Conservation (phyloP, 2,329 filamentous ascomycete genomes). For the Blumeria hordei region DNA sequence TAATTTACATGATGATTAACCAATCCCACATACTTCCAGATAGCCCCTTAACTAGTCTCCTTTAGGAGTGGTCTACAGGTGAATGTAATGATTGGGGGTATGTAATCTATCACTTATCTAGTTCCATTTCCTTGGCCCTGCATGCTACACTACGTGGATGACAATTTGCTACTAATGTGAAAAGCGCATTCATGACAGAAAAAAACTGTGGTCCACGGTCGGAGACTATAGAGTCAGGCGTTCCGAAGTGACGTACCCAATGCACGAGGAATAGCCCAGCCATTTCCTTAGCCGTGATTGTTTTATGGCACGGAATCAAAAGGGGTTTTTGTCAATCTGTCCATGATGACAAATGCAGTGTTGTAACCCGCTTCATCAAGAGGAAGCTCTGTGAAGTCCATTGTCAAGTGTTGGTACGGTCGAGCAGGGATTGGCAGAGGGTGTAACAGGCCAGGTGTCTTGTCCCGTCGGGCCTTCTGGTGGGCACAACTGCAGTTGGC, state of each 20-base stretch:
- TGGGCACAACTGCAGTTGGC: no score
- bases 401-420: background rate
- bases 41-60: no score
- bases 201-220: conserved; percentile 6
- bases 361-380: background rate
- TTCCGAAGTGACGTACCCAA: background rate
- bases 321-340: background rate
- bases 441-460: background rate
- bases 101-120: no score
- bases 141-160: no score
- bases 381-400: background rate
- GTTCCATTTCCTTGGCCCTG: no score
- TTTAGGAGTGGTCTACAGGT: no score
- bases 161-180: no score
- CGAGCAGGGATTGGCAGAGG: background rate
- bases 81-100: no score
- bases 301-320: background rate
- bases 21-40: no score
- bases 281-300: background rate
- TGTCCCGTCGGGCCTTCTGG: background rate
- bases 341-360: background rate
- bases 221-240: conserved; percentile 3
- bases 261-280: conserved; percentile 1
- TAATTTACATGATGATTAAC: no score
- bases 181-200: no score